These are phyloP conservation scores for Fusarium liriodendri DNA, from an alignment of 2,329 filamentous ascomycete genomes.

Conservation along the genomic window DNA sequence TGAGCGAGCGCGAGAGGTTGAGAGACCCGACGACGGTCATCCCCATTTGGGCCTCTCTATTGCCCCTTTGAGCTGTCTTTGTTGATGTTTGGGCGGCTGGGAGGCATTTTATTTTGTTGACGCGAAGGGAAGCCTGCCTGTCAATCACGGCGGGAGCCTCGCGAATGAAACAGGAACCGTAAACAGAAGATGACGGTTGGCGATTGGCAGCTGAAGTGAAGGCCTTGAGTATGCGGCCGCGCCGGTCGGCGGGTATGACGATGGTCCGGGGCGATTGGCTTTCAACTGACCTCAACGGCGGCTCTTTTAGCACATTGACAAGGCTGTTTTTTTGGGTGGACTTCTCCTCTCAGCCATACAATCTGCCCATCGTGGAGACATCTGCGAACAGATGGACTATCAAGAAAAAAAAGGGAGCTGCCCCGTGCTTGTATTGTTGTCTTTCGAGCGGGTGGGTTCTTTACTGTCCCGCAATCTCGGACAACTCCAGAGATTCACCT, in stretches of 20 bases:
- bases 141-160: background rate
- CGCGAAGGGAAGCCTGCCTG: background rate
- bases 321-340: background rate
- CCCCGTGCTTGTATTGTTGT: slow-evolving; percentile 11
- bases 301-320: slow-evolving; percentile 9
- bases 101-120: background rate
- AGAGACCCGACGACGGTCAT: slow-evolving; percentile 15
- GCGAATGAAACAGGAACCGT: background rate
- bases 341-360: background rate
- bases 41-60: slow-evolving; percentile 17
- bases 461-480: slow-evolving; percentile 31
- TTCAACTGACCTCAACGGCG: slow-evolving; percentile 26
- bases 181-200: slow-evolving; percentile 5
- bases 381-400: background rate
- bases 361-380: background rate
- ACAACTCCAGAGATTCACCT: slow-evolving; percentile 24
- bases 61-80: slow-evolving; percentile 7
- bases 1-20: slow-evolving; percentile 7
- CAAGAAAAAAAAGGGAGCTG: background rate
- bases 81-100: background rate
- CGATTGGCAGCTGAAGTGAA: background rate
- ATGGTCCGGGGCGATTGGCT: slow-evolving; percentile 25
- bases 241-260: slow-evolving; percentile 27
- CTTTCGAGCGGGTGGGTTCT: slow-evolving; percentile 9
- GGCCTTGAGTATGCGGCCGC: background rate